Conservation (phyloP, 1,284 basidiomycete species). For the Coniferiporia sulphurascens region DNA sequence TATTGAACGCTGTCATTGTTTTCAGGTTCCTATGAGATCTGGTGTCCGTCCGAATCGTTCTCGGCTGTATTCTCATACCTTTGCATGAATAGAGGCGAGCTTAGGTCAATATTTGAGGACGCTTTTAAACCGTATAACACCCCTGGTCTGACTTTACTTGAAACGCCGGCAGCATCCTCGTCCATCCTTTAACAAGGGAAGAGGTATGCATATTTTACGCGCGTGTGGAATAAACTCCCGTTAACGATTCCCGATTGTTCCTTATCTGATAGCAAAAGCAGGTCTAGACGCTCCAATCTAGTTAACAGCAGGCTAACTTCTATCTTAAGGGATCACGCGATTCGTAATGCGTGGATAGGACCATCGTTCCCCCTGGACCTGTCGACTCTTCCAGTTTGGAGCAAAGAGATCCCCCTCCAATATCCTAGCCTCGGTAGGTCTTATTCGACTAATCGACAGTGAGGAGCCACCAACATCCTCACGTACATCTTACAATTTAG, state of each 20-base stretch:
- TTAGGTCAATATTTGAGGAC: conserved; percentile 44
- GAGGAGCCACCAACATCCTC: too few species aligned
- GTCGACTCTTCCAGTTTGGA: conserved; percentile 44
- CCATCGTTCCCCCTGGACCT: conserved; percentile 63
- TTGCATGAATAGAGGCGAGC: conserved; percentile 54
- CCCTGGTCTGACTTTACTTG: not conserved
- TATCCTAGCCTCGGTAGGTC: conserved; percentile 62
- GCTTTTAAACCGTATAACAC: too few species aligned
- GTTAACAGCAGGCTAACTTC: conserved; percentile 17
- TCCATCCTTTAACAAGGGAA: conserved; percentile 67
- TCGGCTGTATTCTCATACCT: conserved; percentile 68
- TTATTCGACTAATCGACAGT: not conserved
- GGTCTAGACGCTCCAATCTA: not conserved
- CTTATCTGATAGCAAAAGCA: not conserved
- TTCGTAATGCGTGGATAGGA: conserved; percentile 67
- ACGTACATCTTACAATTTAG: conserved; percentile 26
- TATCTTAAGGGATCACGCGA: conserved; percentile 52
- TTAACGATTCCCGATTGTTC: not conserved
- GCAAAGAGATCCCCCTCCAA: conserved; percentile 57
- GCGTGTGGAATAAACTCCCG: not conserved
- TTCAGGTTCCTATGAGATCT: conserved; percentile 72
- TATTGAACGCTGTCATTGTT: not conserved
- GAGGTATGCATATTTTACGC: conserved; percentile 39
- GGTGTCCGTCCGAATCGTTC: conserved; percentile 70
- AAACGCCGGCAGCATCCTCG: conserved; percentile 46